Evolutionary conservation across 1,284 basidiomycete species (phyloP).

Genomic region (Amylostereum areolatum): DNA sequence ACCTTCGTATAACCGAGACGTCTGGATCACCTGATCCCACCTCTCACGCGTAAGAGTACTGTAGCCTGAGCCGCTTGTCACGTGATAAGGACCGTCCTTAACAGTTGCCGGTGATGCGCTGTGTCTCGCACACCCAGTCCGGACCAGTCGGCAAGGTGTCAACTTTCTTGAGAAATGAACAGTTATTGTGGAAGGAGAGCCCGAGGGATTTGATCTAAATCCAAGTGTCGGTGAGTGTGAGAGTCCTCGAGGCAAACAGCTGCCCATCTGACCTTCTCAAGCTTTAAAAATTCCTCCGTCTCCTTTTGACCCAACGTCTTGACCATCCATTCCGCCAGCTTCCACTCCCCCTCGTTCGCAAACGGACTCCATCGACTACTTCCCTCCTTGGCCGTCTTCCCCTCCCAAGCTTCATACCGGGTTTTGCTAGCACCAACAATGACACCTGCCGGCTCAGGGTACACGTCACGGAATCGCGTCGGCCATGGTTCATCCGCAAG

Average conservation of each 20-base stretch:
- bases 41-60: conserved; percentile 25
- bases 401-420: not conserved
- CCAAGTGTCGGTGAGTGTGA: too few species aligned
- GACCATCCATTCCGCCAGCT: conserved; percentile 16
- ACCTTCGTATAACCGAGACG: too few species aligned
- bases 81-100: conserved; percentile 9
- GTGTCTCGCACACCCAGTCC: conserved; percentile 11
- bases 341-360: conserved; percentile 15
- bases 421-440: not conserved
- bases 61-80: conserved; percentile 22
- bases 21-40: too few species aligned
- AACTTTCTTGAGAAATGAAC: conserved; percentile 12
- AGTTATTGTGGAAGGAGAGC: conserved; percentile 14
- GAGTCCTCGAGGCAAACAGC: too few species aligned
- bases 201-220: conserved; percentile 10
- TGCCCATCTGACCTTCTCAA: conserved; percentile 15
- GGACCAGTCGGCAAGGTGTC: conserved; percentile 16
- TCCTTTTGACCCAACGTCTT: conserved; percentile 13
- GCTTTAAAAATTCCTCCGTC: conserved; percentile 17
- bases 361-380: conserved; percentile 7
- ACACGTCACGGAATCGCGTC: too few species aligned
- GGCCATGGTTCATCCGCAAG: too few species aligned
- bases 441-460: not conserved
- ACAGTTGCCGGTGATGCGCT: conserved; percentile 15
- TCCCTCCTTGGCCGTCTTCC: not conserved